Evolutionary conservation across 1,284 basidiomycete species (phyloP).

Genomic region (Rhodotorula sp.): DNA sequence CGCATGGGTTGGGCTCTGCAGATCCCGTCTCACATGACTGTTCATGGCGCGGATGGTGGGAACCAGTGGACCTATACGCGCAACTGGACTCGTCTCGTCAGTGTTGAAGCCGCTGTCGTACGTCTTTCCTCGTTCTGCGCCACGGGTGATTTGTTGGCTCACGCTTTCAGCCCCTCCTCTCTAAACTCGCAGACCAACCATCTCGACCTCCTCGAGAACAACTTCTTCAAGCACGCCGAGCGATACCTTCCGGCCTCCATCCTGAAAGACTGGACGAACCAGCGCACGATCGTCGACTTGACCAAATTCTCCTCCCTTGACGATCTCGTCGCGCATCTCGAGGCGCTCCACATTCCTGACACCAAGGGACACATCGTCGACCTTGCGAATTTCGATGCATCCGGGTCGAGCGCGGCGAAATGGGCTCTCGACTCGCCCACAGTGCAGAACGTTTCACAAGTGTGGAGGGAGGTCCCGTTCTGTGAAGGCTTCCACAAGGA

Average conservation of each 20-base stretch:
- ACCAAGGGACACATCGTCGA: background rate
- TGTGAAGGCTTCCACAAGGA: background rate
- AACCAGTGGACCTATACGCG: background rate
- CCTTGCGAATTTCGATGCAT: background rate
- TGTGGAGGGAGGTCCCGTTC: background rate
- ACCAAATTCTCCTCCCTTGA: background rate
- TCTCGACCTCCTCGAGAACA: conserved; percentile 15
- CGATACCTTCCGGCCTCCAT: background rate
- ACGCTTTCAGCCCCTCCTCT: too few species aligned
- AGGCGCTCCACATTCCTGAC: background rate
- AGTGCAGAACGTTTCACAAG: background rate
- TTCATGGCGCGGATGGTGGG: background rate
- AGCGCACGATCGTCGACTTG: background rate
- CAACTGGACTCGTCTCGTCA: conserved; percentile 3
- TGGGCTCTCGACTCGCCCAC: conserved; percentile 1
- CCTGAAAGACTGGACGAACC: background rate
- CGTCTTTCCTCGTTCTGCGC: background rate
- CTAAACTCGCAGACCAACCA: background rate
- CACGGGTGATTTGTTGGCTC: too few species aligned
- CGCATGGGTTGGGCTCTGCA: background rate
- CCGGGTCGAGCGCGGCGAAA: background rate
- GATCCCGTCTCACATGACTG: background rate
- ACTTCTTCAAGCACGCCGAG: conserved; percentile 8
- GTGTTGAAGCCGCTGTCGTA: conserved; percentile 4
- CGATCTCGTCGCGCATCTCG: background rate